Evolutionary conservation across 345 rosid genomes (phyloP), one percentile per base, ranked within the genome.

Genomic region (Garcia nutans): DNA sequence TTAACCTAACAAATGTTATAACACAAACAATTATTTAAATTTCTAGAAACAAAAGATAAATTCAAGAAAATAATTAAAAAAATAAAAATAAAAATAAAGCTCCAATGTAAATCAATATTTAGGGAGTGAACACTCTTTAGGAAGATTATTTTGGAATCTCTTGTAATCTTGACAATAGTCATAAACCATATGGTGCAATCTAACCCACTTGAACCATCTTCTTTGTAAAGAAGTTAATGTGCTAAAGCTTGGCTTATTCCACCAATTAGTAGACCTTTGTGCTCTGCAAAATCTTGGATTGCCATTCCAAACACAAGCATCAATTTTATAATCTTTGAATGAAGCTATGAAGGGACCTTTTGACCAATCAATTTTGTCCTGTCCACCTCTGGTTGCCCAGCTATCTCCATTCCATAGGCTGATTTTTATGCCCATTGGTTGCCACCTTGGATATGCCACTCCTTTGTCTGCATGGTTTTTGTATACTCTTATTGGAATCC

Each of bases 341-440:
- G 93, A 87, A 24, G 93, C 88, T 57, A 88, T 77, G 60, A 94
- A 94, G 0, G 98, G 97, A 54, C 86, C 87, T 75, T 87, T 85
- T 26, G 92, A 88, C 98, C 97, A 91, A 41, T 92, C 88, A 17
- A 90, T 79, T 76, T 90, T 94, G 77, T 89, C 93, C 22, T 50
- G 82, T 3, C 97, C 97, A 19, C 97, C 97, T 0, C 88, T 83
- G 50, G 98, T 92, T 11, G 97, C 97, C 98, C 97, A 94, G 77
- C 83, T 85, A 67, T 90, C 97, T 12, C 97, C 98, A 13, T 92
- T 88, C 97, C 97, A 94, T 78, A 94, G 82, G 88, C 87, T 89
- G 44, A 65, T 72, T 59, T 87, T 84, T 72, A 91, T 72, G 74
- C 86, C 79, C 97, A 94, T 91, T 5, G 97, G 95, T 37, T 91